phyloP scores from a whole-genome alignment of 768 basidiomycete genomes.

The Suillus subaureus region DNA sequence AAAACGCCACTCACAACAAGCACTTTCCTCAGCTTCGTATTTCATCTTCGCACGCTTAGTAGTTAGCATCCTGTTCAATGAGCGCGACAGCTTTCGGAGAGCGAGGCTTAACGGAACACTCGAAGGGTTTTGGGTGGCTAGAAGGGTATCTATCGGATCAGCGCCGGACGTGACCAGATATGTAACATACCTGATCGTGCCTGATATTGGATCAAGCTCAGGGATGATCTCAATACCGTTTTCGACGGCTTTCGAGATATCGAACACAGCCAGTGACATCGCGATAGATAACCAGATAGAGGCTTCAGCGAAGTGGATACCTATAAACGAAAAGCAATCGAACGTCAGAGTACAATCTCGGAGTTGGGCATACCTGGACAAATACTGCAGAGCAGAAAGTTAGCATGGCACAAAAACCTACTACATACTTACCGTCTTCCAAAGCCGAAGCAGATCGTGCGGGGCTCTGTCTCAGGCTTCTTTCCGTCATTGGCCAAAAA shows the following conservation, averaged over 20 bases:
- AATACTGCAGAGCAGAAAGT: slow-evolving; percentile 8
- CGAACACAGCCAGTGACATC: slow-evolving; percentile 43
- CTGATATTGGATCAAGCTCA: slow-evolving; percentile 52
- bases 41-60: background rate
- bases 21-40: background rate
- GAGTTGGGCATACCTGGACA: slow-evolving; percentile 10
- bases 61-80: slow-evolving; percentile 42
- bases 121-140: slow-evolving; percentile 32
- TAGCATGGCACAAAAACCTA: slow-evolving; percentile 11
- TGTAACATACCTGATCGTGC: slow-evolving; percentile 51
- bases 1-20: background rate
- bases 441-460: slow-evolving; percentile 62
- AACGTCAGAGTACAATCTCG: slow-evolving; percentile 1
- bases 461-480: slow-evolving; percentile 51
- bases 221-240: slow-evolving; percentile 47
- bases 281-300: slow-evolving; percentile 41
- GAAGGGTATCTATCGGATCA: background rate
- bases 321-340: slow-evolving; percentile 27
- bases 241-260: slow-evolving; percentile 41
- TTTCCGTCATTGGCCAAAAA: slow-evolving; percentile 37
- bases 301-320: slow-evolving; percentile 47
- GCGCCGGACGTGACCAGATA: background rate
- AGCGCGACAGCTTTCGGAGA: slow-evolving; percentile 50
- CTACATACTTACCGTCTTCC: slow-evolving; percentile 48
- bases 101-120: slow-evolving; percentile 54